Evolutionary conservation across 768 basidiomycete genomes (phyloP).

Genomic region (Agaricus sinodeliciosus): DNA sequence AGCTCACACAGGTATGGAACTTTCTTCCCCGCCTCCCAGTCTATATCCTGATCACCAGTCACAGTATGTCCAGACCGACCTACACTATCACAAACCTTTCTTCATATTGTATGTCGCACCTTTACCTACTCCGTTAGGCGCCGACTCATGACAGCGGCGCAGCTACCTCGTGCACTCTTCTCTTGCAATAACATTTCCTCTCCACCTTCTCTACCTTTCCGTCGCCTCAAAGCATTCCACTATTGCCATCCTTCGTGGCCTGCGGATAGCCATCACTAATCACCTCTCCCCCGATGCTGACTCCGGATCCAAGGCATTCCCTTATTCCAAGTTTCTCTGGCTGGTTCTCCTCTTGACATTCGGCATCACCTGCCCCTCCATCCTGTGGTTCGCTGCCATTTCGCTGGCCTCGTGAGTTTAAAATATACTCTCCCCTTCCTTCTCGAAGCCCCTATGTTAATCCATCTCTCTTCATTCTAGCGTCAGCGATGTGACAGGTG

Average conservation of each 20-base stretch:
- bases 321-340: conserved; percentile 27
- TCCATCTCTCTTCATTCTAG: conserved; percentile 27
- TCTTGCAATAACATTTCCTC: conserved; percentile 72
- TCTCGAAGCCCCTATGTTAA: background rate
- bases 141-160: conserved; percentile 7
- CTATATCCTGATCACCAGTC: conserved; percentile 4
- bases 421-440: background rate
- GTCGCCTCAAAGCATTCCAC: conserved; percentile 42
- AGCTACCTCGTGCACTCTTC: conserved; percentile 87
- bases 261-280: conserved; percentile 42
- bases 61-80: conserved; percentile 73
- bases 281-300: conserved; percentile 33
- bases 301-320: conserved; percentile 29
- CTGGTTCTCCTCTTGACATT: conserved; percentile 39
- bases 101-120: conserved; percentile 66
- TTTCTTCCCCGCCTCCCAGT: background rate
- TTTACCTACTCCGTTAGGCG: background rate
- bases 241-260: conserved; percentile 40
- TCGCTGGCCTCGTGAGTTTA: conserved; percentile 64
- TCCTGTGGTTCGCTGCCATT: conserved; percentile 75
- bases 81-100: conserved; percentile 82
- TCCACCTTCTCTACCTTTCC: conserved; percentile 68
- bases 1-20: conserved; percentile 61
- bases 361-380: conserved; percentile 54
- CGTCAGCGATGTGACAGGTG: conserved; percentile 74